phyloP scores from a whole-genome alignment of 1,284 basidiomycete species.

The Apiotrichum gamsii region DNA sequence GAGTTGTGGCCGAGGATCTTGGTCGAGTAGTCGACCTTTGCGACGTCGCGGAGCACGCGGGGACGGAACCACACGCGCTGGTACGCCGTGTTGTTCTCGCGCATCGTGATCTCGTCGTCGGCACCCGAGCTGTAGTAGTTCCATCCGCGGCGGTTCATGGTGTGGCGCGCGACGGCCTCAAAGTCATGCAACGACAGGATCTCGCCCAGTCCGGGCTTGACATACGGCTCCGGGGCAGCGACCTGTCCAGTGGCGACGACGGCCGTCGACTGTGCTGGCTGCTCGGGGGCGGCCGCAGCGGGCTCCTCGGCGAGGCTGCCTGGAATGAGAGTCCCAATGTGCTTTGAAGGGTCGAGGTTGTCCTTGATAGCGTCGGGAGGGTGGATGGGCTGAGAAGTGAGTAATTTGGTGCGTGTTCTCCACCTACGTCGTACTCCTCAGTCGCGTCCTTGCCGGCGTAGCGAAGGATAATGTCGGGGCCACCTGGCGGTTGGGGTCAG shows the following conservation, averaged over 20 bases:
- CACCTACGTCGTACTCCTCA: conserved; percentile 60
- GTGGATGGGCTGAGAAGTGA: conserved; percentile 61
- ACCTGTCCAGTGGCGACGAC: not conserved
- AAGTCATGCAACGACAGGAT: conserved; percentile 87
- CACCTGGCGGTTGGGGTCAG: conserved; percentile 45
- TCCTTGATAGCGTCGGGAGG: conserved; percentile 80
- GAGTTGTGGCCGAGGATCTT: conserved; percentile 66
- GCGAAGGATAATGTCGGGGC: conserved; percentile 59
- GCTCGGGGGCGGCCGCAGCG: conserved; percentile 23
- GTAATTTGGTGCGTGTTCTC: not conserved
- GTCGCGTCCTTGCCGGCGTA: conserved; percentile 74
- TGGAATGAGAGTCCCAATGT: conserved; percentile 62
- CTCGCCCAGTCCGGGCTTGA: conserved; percentile 61
- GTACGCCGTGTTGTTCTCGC: conserved; percentile 83
- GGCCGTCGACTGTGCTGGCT: conserved; percentile 47
- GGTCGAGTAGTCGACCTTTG: conserved; percentile 72
- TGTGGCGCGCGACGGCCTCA: conserved; percentile 68
- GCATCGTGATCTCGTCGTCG: conserved; percentile 78
- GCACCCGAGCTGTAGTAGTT: conserved; percentile 82
- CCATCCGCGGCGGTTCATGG: conserved; percentile 76
- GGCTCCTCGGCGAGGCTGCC: conserved; percentile 47
- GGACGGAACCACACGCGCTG: conserved; percentile 92
- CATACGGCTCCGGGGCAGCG: conserved; percentile 31
- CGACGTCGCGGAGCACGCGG: conserved; percentile 73
- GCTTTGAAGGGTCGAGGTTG: conserved; percentile 53